Percentiles rank a stretch among this genome's conserved stretches.
phyloP scores from a whole-genome alignment of 257 asterid genomes.

The Ehretia macrophylla region DNA sequence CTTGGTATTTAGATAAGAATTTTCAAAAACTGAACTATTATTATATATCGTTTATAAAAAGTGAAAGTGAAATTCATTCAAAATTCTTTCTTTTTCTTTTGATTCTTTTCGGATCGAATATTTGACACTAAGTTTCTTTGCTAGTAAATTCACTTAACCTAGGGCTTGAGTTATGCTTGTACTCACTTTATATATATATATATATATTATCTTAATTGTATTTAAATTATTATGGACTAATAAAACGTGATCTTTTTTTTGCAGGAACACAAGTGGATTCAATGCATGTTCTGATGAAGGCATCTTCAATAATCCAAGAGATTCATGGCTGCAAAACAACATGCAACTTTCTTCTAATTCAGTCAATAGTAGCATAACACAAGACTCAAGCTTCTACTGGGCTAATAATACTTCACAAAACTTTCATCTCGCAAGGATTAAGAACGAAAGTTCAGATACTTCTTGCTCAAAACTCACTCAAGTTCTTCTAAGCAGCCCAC shows the following conservation, averaged over 20 bases:
- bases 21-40: too few species aligned
- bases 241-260: too few species aligned
- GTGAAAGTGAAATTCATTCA: too few species aligned
- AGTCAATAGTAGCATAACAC: conserved; percentile 34
- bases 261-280: conserved; percentile 31
- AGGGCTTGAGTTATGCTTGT: background rate
- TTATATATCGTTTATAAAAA: too few species aligned
- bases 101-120: background rate
- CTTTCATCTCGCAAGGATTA: conserved; percentile 29
- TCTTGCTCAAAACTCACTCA: conserved; percentile 33
- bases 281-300: conserved; percentile 23
- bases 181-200: too few species aligned
- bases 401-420: conserved; percentile 14
- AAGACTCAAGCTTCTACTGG: conserved; percentile 47
- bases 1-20: too few species aligned
- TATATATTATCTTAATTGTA: too few species aligned
- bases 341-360: conserved; percentile 23
- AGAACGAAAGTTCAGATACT: conserved; percentile 33
- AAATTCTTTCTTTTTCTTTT: too few species aligned
- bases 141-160: background rate
- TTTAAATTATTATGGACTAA: too few species aligned
- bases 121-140: background rate
- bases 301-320: conserved; percentile 21
- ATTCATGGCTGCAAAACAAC: conserved; percentile 29
- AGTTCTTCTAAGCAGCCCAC: conserved; percentile 36